These are phyloP conservation scores for Ustilago hordei DNA, from an alignment of 1,284 basidiomycete species.

Conservation along the genomic window DNA sequence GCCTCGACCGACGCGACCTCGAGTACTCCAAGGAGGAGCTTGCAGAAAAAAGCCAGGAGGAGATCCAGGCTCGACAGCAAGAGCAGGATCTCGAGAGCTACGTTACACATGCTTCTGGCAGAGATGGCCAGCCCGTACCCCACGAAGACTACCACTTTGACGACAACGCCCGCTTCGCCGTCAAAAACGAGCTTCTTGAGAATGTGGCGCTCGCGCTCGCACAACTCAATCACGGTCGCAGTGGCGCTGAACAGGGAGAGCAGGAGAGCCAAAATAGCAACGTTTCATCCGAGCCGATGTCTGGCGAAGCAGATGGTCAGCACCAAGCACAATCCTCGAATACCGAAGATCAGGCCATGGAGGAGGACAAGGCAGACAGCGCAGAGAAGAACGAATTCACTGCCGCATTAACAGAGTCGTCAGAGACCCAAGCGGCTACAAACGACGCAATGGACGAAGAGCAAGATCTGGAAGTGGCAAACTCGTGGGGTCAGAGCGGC, in stretches of 20 bases:
- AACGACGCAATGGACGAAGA: slow-evolving; percentile 37
- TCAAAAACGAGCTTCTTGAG: slow-evolving; percentile 64
- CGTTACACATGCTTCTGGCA: slow-evolving; percentile 59
- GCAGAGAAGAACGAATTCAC: slow-evolving; percentile 1
- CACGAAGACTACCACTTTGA: slow-evolving; percentile 64
- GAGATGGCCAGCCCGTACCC: slow-evolving; percentile 63
- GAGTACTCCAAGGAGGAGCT: slow-evolving; percentile 44
- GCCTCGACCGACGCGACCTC: slow-evolving; percentile 63
- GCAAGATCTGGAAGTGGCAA: slow-evolving; percentile 16
- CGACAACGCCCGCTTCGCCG: slow-evolving; percentile 39
- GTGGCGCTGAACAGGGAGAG: slow-evolving; percentile 16
- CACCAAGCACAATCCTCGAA: background rate
- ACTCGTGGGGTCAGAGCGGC: slow-evolving; percentile 31
- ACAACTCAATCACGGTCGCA: slow-evolving; percentile 35
- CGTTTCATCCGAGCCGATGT: background rate
- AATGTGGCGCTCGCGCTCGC: slow-evolving; percentile 66
- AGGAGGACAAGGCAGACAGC: slow-evolving; percentile 25
- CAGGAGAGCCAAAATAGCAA: background rate
- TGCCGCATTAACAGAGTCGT: background rate
- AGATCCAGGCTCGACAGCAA: slow-evolving; percentile 23
- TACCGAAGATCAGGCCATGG: slow-evolving; percentile 33
- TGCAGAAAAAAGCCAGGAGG: slow-evolving; percentile 22
- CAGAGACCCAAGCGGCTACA: background rate
- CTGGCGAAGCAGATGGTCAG: background rate
- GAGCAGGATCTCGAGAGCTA: slow-evolving; percentile 45